Conservation (phyloP, 352 stramenopile species). For the Phytophthora rubi region DNA sequence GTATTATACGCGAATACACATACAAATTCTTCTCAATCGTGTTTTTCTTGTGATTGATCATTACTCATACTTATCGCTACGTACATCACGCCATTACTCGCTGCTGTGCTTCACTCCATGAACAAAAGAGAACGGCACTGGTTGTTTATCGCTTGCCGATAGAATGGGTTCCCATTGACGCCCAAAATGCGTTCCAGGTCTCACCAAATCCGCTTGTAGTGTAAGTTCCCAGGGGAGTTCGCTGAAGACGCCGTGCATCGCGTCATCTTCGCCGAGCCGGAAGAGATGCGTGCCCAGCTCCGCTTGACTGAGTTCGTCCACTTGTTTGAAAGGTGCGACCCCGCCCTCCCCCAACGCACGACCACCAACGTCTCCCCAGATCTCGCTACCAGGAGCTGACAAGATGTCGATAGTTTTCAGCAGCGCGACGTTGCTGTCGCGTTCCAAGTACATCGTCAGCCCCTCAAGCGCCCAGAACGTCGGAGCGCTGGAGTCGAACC, state of each 20-base stretch:
- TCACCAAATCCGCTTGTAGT: slow-evolving; percentile 33
- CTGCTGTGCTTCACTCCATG: slow-evolving; percentile 24
- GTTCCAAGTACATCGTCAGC: slow-evolving; percentile 46
- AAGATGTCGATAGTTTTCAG: slow-evolving; percentile 53
- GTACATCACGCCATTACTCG: slow-evolving; percentile 1
- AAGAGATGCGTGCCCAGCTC: slow-evolving; percentile 32
- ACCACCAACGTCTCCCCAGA: slow-evolving; percentile 55
- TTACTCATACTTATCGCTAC: neutral
- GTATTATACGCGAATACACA: slow-evolving; percentile 27
- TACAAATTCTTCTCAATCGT: neutral
- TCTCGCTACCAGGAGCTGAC: slow-evolving; percentile 44
- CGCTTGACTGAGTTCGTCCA: slow-evolving; percentile 27
- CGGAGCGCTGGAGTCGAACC: slow-evolving; percentile 41
- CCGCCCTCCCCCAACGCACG: slow-evolving; percentile 20
- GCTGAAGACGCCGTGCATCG: slow-evolving; percentile 45
- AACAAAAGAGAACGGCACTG: slow-evolving; percentile 23
- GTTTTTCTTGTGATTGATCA: neutral
- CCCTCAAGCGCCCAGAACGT: slow-evolving; percentile 62
- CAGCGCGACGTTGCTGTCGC: slow-evolving; percentile 39
- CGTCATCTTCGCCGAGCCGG: slow-evolving; percentile 54
- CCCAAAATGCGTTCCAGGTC: slow-evolving; percentile 38
- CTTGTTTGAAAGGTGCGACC: slow-evolving; percentile 24
- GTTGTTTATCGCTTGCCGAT: slow-evolving; percentile 6
- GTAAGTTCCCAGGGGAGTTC: slow-evolving; percentile 39
- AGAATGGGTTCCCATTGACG: slow-evolving; percentile 42